Percentiles rank a stretch among this genome's conserved stretches.
Conservation (phyloP, 192 early-diverging fungal species). For the Coemansia sp. region DNA sequence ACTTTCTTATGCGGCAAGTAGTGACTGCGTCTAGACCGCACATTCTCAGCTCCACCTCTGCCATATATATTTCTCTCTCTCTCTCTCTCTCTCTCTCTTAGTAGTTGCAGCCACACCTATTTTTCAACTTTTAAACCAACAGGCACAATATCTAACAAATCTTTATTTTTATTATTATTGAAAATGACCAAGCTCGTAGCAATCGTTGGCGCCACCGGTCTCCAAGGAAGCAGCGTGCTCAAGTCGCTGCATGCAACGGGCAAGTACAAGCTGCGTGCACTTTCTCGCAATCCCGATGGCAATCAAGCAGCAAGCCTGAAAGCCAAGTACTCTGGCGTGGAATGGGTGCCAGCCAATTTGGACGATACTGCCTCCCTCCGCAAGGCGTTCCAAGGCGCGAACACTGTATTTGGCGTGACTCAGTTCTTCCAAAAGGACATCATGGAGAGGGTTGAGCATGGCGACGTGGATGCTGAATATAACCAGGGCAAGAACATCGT, state of each 20-base stretch:
- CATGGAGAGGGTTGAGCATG: neutral
- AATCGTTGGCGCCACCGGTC: conserved; percentile 45
- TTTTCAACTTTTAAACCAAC: neutral
- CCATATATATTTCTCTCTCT: neutral
- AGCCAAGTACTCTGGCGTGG: conserved; percentile 31
- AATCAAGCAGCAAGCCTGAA: conserved; percentile 15
- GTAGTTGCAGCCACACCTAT: neutral
- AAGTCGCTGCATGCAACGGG: conserved; percentile 27
- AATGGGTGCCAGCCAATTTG: conserved; percentile 29
- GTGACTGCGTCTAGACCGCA: neutral
- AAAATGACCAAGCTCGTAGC: conserved; percentile 33
- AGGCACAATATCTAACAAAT: neutral
- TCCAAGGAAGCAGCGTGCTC: conserved; percentile 48
- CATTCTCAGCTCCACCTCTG: neutral
- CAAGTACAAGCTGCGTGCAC: conserved; percentile 34
- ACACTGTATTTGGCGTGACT: conserved; percentile 43
- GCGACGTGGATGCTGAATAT: conserved; percentile 34
- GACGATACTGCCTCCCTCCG: conserved; percentile 25
- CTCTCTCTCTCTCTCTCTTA: no score
- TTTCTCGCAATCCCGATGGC: conserved; percentile 29
- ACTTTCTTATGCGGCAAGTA: neutral
- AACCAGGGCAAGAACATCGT: conserved; percentile 39
- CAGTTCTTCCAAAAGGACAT: conserved; percentile 29
- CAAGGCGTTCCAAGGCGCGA: conserved; percentile 25
- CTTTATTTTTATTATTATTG: neutral